Base-by-base conservation (phyloP, 805 yeast species). In the Trichomonascus vanleenenianus region DNA sequence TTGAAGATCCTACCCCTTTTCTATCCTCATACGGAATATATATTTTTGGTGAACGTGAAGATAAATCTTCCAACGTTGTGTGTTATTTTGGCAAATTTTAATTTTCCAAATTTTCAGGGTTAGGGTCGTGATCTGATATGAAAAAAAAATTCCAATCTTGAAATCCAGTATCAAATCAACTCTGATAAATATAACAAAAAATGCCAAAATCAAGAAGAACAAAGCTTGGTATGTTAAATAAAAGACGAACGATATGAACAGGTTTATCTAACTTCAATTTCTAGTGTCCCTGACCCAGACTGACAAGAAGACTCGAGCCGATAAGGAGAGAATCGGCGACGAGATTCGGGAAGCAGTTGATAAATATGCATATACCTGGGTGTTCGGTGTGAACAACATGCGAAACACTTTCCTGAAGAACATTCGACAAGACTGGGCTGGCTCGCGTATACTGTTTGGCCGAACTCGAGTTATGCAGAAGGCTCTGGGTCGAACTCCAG, bases 191-290 rank as follows among this genome's bases (percentile, higher is more conserved):
- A 14, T 40, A n/a, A 32, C 11, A 36, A 46, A 70, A 55, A 48
- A 91, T 91, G 98, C 97, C 98, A 51, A 86, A 95, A 76, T 88
- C 97, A 32, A 89, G 81, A 65, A 91, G 97, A 78, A 83, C 96
- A 56, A 93, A 86, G 80, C 81, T 89, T 56, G 52, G 66, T 62
- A 54, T 27, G 66, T 60, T 25, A 10, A 35, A 35, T 4, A 35
- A 7, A 32, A 30, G 12, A 30, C 12, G 9, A 30, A 30, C 9
- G 12, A n/a, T 33, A 9, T 11, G 6, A n/a, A n/a, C n/a, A n/a
- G n/a, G n/a, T n/a, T 27, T 27, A 11, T 27, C 7, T 27, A 27
- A 11, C 31, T 6, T 33, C n/a, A 45, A 35, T 40, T 18, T 7
- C 5, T 30, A 61, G 95, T 93, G 50, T 85, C 97, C 11, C 74